phyloP scores from a whole-genome alignment of 2,329 filamentous ascomycete species.

The Furcasterigmium furcatum region DNA sequence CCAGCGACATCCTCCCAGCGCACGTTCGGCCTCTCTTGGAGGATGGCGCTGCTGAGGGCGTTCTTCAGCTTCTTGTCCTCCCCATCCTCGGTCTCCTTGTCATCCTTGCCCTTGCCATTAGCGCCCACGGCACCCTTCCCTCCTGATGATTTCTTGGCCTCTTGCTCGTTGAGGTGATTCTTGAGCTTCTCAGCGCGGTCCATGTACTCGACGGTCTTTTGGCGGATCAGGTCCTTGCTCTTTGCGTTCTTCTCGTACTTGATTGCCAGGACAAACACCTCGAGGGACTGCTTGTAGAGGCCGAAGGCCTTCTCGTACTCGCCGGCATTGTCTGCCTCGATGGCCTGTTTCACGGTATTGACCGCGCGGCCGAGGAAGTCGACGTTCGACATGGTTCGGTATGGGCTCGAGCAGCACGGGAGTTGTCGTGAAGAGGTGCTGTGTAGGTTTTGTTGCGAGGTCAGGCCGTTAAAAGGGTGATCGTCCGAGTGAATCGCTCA shows the following conservation, averaged over 20 bases:
- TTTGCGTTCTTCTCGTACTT: conserved; percentile 99
- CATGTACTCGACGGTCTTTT: conserved; percentile 96
- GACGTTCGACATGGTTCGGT: conserved; percentile 74
- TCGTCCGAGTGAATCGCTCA: conserved; percentile 6
- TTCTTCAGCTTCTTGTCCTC: conserved; percentile 94
- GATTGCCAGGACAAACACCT: conserved; percentile 96
- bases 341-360: conserved; percentile 94
- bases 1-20: conserved; percentile 98
- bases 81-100: conserved; percentile 73
- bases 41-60: conserved; percentile 85
- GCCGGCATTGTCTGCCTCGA: conserved; percentile 90
- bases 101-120: conserved; percentile 55
- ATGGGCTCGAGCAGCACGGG: conserved; percentile 17
- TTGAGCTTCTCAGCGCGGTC: conserved; percentile 98
- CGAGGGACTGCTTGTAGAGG: conserved; percentile 90
- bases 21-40: conserved; percentile 93
- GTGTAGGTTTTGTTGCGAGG: not conserved
- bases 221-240: conserved; percentile 94
- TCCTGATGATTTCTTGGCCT: conserved; percentile 67
- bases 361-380: conserved; percentile 97
- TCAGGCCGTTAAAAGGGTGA: not conserved
- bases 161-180: conserved; percentile 74
- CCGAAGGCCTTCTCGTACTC: conserved; percentile 98
- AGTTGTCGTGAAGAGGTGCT: too few species aligned
- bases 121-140: conserved; percentile 65